Base-by-base conservation (phyloP, 148 eudicot species). In the Silene latifolia region DNA sequence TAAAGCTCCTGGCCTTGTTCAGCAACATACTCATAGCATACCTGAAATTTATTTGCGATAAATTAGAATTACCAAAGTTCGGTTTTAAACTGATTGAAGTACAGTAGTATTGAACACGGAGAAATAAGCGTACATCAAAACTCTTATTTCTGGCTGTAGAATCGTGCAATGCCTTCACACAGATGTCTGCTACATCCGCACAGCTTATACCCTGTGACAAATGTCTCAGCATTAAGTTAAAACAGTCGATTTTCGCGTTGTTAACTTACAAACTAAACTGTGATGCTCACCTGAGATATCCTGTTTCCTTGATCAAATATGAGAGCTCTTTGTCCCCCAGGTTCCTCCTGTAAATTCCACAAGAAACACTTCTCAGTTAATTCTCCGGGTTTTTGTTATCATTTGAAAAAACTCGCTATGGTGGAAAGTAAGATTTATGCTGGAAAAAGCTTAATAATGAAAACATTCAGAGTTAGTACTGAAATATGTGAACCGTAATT, bases 271-370 rank as follows among this genome's bases (percentile, higher is more conserved):
- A 20, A 56, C 39, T 13, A 6, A 2, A 32, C 35, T 35, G 27
- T 29, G 29, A 59, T 78, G 63, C 44, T 80, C 18, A 93, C 98
- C 97, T 95, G 98, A 80, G 98, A 90, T 75, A 95, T 90, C 74
- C 98, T 83, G 80, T 95, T 95, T 78, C 98, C 98, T 82, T 95
- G 98, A 81, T 95, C 98, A 77, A 95, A 95, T 57, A 95, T 82
- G 46, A 95, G 89, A 70, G 98, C 98, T n/a, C 97, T 92, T 78
- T 95, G 98, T 69, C 98, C 98, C 51, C 98, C 98, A 9, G 98
- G 98, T 80, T 95, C 98, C 83, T 95, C 98, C 98, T 93, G 86
- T 61, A 72, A 54, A 78, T 17, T 56, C 3, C 58, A 56, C 20
- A 17, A 56, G 27, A 65, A 61, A 71, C 67, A 19, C 7, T 69